These are phyloP conservation scores for Yamagishiella unicocca DNA, from an alignment of 139 green algal species.

Conservation along the genomic window DNA sequence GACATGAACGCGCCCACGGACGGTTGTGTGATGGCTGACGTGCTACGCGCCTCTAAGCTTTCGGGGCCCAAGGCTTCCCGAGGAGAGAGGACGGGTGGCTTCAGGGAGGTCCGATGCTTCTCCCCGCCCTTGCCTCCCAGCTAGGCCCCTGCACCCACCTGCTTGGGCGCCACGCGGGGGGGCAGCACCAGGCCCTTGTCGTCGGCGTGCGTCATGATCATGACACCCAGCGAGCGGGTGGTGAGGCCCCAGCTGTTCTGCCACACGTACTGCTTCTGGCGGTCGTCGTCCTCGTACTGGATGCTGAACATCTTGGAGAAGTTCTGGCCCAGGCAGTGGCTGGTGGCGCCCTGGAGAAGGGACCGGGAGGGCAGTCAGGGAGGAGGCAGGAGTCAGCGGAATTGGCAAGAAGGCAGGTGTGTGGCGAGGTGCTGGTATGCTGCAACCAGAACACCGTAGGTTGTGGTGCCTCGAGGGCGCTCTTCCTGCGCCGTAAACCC, in stretches of 20 bases:
- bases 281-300: conserved; percentile 91
- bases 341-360: conserved; percentile 82
- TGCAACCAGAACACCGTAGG: too few species aligned
- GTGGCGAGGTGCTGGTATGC: not conserved
- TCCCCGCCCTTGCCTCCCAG: too few species aligned
- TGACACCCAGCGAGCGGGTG: conserved; percentile 96
- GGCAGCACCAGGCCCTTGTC: conserved; percentile 98
- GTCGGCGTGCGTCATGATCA: conserved; percentile 99
- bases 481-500: too few species aligned
- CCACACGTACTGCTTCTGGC: conserved; percentile 85
- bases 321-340: conserved; percentile 98
- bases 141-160: conserved; percentile 58
- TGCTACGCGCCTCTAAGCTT: too few species aligned
- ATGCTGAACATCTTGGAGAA: conserved; percentile 95
- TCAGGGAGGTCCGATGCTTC: too few species aligned
- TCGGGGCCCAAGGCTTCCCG: too few species aligned
- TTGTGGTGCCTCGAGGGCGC: too few species aligned
- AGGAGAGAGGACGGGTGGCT: too few species aligned
- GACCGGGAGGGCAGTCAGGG: not conserved
- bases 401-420: not conserved
- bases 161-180: conserved; percentile 87
- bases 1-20: too few species aligned
- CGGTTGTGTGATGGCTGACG: too few species aligned
- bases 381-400: too few species aligned
- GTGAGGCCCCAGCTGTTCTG: conserved; percentile 98